phyloP scores from a whole-genome alignment of 805 yeast genomes.

The Candida qinlingensis region DNA sequence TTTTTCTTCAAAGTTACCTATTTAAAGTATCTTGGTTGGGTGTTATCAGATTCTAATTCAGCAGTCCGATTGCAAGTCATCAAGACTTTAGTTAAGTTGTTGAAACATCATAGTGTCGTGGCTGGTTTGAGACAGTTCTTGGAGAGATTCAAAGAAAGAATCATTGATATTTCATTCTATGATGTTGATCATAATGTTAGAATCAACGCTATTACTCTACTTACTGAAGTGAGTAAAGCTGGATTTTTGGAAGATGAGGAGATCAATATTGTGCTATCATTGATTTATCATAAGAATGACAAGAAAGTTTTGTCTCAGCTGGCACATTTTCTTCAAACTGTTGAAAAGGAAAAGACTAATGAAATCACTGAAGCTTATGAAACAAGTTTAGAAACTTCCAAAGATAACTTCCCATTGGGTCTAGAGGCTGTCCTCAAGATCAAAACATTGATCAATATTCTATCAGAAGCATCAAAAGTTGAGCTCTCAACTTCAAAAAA shows the following conservation, averaged over 20 bases:
- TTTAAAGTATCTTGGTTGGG: constrained; percentile 78
- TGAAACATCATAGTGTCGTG: constrained; percentile 40
- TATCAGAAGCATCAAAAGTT: constrained; percentile 26
- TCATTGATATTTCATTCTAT: constrained; percentile 55
- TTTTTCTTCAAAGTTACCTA: constrained; percentile 63
- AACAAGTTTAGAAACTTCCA: constrained; percentile 25
- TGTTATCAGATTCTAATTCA: constrained; percentile 64
- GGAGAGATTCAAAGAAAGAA: constrained; percentile 60
- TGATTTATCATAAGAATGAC: constrained; percentile 32
- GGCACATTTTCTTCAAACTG: constrained; percentile 46
- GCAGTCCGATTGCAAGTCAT: constrained; percentile 62
- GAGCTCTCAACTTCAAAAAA: background rate
- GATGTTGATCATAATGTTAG: constrained; percentile 56
- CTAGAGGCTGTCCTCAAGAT: constrained; percentile 26
- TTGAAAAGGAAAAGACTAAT: constrained; percentile 35
- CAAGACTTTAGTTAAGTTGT: constrained; percentile 46
- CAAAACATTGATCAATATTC: constrained; percentile 23
- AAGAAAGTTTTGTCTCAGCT: constrained; percentile 37
- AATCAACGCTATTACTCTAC: constrained; percentile 42
- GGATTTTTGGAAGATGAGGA: constrained; percentile 66
- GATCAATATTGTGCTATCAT: constrained; percentile 35
- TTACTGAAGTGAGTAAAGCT: constrained; percentile 48
- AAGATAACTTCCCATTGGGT: constrained; percentile 23
- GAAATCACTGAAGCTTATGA: constrained; percentile 34
- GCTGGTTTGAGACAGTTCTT: constrained; percentile 74